Base-by-base conservation (phyloP, 129 eudicot species). In the Ambrosia trifida region DNA sequence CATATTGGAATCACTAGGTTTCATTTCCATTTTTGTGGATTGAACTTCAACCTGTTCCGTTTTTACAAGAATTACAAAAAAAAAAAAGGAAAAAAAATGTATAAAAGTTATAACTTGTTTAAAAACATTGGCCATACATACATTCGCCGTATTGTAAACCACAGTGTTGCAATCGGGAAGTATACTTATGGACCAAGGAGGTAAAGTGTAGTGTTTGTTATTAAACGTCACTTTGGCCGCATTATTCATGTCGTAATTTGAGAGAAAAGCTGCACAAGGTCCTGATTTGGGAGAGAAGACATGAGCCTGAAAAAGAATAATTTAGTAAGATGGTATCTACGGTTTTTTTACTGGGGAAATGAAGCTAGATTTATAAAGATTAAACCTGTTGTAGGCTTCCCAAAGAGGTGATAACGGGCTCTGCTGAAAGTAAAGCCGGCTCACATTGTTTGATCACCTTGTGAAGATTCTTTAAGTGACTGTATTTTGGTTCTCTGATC, bases 141-240 rank as follows among this genome's bases (percentile, higher is more conserved):
- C 98, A 41, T 89, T 69, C 19, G 98, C 98, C 36, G 98, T 94
- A 79, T 94, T 94, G 74, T 89, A 90, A 60, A 49, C 93, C 67
- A 81, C 98, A 60, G 82, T 85, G 46, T 64, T 77, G 87, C 98
- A 94, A 53, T 87, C 98, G 3, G 97, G 89, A 72, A 94, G 96
- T 59, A 94, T 94, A 83, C 98, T 94, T 69, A 89, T 87, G 41
- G 98, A 94, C 98, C 97, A 94, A 52, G 98, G 93, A 76, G 98
- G 96, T 67, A 94, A 70, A 72, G 80, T 84, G 38, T 94, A 94
- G 79, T 87, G 97, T 81, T 69, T 73, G 87, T 89, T 86, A 59
- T 89, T 89, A 62, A 89, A 94, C 83, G 81, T 75, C 72, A 94
- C 94, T 79, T 71, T 87, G 18, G 83, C 96, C 38, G 79, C 83